These are phyloP conservation scores for Metschnikowia chrysomelidarum DNA, from an alignment of 805 yeast species.

Conservation along the genomic window DNA sequence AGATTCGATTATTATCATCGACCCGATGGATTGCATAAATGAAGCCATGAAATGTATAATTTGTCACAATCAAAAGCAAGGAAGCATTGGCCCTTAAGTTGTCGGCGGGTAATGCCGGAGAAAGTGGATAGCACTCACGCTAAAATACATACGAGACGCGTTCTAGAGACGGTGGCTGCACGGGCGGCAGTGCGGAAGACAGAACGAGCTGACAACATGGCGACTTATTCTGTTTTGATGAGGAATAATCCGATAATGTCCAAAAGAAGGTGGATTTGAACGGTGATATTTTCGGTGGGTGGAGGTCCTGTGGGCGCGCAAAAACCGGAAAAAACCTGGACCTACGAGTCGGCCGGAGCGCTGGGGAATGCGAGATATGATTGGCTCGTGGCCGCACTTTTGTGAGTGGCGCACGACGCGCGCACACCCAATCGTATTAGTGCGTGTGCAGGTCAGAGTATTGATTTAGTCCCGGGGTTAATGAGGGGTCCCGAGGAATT, in stretches of 20 bases:
- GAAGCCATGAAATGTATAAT: too few relatives aligned
- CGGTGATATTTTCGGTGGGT: slow-evolving; percentile 17
- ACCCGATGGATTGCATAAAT: too few relatives aligned
- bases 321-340: slow-evolving; percentile 19
- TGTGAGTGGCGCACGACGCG: slow-evolving; percentile 8
- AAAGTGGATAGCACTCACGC: neutral
- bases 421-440: too few relatives aligned
- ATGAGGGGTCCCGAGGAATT: too few relatives aligned
- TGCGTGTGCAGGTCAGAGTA: too few relatives aligned
- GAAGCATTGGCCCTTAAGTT: too few relatives aligned
- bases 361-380: slow-evolving; percentile 16
- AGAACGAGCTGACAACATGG: slow-evolving; percentile 84
- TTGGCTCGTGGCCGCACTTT: slow-evolving; percentile 11
- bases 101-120: neutral
- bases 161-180: slow-evolving; percentile 46
- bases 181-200: slow-evolving; percentile 82
- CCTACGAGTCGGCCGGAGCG: slow-evolving; percentile 21
- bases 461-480: too few relatives aligned
- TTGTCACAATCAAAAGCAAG: too few relatives aligned
- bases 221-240: slow-evolving; percentile 22
- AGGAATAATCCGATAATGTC: slow-evolving; percentile 19
- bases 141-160: slow-evolving; percentile 29
- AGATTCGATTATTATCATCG: too few relatives aligned
- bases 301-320: slow-evolving; percentile 17
- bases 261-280: slow-evolving; percentile 18